Conservation (phyloP, 2,329 filamentous ascomycete genomes). For the Byssothecium circinans region DNA sequence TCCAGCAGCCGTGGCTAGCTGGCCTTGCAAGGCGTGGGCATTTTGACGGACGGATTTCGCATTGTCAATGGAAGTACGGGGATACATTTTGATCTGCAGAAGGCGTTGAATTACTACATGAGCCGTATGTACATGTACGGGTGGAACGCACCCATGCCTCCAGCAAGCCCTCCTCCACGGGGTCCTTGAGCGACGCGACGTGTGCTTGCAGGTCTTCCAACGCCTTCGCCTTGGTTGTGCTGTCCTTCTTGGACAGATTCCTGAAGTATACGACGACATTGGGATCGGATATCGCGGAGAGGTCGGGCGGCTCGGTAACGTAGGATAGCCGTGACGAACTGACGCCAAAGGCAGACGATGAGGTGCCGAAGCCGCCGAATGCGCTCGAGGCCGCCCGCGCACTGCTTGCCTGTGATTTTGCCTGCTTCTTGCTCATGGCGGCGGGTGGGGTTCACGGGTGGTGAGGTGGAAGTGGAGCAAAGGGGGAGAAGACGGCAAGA, state of each 20-base stretch:
- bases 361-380: slow-evolving; percentile 46
- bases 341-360: slow-evolving; percentile 46
- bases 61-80: slow-evolving; percentile 86
- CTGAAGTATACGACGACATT: slow-evolving; percentile 89
- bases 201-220: slow-evolving; percentile 79
- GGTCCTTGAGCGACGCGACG: slow-evolving; percentile 61
- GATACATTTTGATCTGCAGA: slow-evolving; percentile 76
- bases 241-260: slow-evolving; percentile 89
- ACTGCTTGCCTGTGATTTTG: slow-evolving; percentile 66
- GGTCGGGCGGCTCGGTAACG: slow-evolving; percentile 80
- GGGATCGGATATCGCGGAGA: slow-evolving; percentile 74
- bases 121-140: slow-evolving; percentile 32
- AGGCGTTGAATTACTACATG: slow-evolving; percentile 42
- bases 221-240: slow-evolving; percentile 86
- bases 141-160: slow-evolving; percentile 76
- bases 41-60: slow-evolving; percentile 85
- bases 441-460: slow-evolving; percentile 1
- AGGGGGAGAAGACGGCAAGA: slow-evolving; percentile 2
- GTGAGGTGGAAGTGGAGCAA: background rate
- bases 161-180: slow-evolving; percentile 77
- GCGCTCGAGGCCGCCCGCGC: slow-evolving; percentile 57
- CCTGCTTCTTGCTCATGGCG: slow-evolving; percentile 62
- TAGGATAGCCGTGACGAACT: slow-evolving; percentile 74
- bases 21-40: slow-evolving; percentile 73
- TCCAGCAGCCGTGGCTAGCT: slow-evolving; percentile 60